Percentiles rank a stretch among this genome's conserved stretches.
Conservation (phyloP, 2,329 filamentous ascomycete species). For the Colletotrichum costaricense region DNA sequence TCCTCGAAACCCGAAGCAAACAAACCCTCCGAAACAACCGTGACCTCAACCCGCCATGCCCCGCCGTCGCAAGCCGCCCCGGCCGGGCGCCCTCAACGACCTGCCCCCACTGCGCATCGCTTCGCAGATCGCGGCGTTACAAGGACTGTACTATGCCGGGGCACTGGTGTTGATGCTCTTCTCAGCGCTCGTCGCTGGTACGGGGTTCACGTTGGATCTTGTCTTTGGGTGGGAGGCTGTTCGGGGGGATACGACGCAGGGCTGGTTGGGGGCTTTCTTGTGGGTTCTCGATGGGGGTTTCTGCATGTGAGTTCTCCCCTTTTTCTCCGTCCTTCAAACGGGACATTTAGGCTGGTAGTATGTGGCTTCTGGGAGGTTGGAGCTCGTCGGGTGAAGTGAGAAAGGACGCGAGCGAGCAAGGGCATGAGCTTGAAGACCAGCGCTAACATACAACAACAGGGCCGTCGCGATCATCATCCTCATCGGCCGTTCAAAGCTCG, state of each 20-base stretch:
- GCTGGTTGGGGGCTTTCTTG: constrained; percentile 69
- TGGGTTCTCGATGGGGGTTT: constrained; percentile 68
- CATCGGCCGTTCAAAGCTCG: constrained; percentile 89
- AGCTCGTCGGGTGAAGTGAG: not conserved
- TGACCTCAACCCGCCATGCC: constrained; percentile 54
- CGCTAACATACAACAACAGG: constrained; percentile 57
- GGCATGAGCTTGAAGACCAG: no score
- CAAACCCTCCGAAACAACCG: not conserved
- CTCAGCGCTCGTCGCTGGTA: constrained; percentile 68
- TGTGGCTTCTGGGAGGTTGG: not conserved
- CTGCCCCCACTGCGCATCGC: constrained; percentile 71
- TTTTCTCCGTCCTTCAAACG: not conserved
- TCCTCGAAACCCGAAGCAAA: not conserved
- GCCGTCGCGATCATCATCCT: constrained; percentile 85
- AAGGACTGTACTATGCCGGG: constrained; percentile 65
- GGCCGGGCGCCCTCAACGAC: constrained; percentile 69
- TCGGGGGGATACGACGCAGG: constrained; percentile 70
- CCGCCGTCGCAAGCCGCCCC: constrained; percentile 67
- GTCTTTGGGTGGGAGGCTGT: constrained; percentile 69
- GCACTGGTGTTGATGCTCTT: constrained; percentile 67
- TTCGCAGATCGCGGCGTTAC: constrained; percentile 67
- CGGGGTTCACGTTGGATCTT: constrained; percentile 63
- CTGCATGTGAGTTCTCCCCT: constrained; percentile 55
- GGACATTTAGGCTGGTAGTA: not conserved
- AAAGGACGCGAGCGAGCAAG: not conserved